Conservation (phyloP, 768 basidiomycete species). For the Mycena albidolilacea region DNA sequence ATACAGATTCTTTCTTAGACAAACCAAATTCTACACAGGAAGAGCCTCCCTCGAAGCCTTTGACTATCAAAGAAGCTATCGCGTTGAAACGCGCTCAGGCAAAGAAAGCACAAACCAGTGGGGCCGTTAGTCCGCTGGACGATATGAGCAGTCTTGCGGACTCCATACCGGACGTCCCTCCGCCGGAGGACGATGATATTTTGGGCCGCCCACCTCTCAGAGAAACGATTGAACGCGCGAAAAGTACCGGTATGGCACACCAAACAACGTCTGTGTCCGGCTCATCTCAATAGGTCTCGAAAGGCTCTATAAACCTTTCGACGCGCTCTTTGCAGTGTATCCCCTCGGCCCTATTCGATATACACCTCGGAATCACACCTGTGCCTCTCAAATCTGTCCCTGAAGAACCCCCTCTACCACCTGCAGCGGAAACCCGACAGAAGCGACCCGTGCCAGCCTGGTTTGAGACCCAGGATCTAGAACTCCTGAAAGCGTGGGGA, state of each 20-base stretch:
- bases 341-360: conserved; percentile 84
- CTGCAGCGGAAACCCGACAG: conserved; percentile 54
- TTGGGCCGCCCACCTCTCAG: conserved; percentile 77
- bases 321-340: conserved; percentile 81
- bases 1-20: conserved; percentile 24
- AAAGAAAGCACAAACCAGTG: conserved; percentile 67
- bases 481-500: conserved; percentile 82
- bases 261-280: conserved; percentile 45
- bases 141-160: conserved; percentile 65
- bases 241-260: conserved; percentile 76
- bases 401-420: conserved; percentile 69
- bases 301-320: conserved; percentile 83
- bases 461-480: conserved; percentile 88
- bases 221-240: conserved; percentile 84
- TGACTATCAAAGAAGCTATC: conserved; percentile 83
- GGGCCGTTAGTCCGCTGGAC: conserved; percentile 48
- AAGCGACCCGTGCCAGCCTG: conserved; percentile 71
- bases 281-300: conserved; percentile 64
- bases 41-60: conserved; percentile 14
- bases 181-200: conserved; percentile 64
- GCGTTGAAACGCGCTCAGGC: conserved; percentile 85
- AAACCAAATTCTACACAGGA: conserved; percentile 12
- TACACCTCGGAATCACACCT: conserved; percentile 83
- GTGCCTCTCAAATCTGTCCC: conserved; percentile 76
- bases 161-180: conserved; percentile 55